Evolutionary conservation across 345 rosid genomes (phyloP), one percentile per base, ranked within the genome.

Genomic region (Citropsis articulata): DNA sequence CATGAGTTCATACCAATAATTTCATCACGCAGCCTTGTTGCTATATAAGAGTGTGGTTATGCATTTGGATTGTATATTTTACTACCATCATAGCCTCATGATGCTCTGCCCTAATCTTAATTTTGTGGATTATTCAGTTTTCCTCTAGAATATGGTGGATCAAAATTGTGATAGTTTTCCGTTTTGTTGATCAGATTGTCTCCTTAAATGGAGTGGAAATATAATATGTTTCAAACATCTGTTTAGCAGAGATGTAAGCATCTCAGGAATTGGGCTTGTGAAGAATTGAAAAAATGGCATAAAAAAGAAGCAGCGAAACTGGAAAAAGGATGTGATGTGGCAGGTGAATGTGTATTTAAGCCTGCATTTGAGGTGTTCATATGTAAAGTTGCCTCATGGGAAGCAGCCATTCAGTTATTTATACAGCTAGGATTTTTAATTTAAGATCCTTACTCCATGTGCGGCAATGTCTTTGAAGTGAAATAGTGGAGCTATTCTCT

Each of bases 141-240:
- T 38, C 38, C 68, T 19, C 48, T 12, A 10, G 5, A 75, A 33
- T 67, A 21, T 24, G 25, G 6, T 33, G 31, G 70, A 38, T 71
- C 68, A 72, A 42, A 9, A 35, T 64, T 66, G 48, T 69, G 38
- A 72, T 53, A 2, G 35, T 69, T 42, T 48, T 73, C 57, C 18
- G 22, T 38, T 42, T 45, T 27, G 71, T 48, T 74, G 33, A 25
- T 75, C 84, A 83, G 84, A 65, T 78, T 13, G 30, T 74, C 78
- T 13, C 71, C 77, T 69, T 64, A 63, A 68, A n/a, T 31, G 56
- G 56, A 42, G 60, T 22, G 33, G 76, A 21, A 72, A 28, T 48
- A 22, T 7, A 55, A 24, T 3, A 75, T 22, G 78, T n/a, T 33
- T 66, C 64, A 75, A 50, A 24, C 24, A 33, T 65, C 30, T 22